Base-by-base conservation (phyloP, 2,329 filamentous ascomycete species). In the Penicillium sp. region DNA sequence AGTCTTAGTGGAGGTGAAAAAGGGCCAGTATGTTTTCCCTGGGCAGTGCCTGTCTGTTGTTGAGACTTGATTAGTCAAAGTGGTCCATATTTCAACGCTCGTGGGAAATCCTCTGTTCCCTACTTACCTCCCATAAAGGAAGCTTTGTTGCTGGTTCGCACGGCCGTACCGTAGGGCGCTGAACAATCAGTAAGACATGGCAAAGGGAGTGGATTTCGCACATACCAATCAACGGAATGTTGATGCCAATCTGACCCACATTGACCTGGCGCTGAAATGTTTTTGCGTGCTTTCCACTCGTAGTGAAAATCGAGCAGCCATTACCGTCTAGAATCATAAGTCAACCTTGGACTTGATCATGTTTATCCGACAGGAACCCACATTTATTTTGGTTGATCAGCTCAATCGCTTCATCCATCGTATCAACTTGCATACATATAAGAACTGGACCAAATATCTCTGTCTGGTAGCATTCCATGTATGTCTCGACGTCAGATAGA, bases 361-460 rank as follows among this genome's bases (percentile, higher is more conserved):
- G 14, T 3, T 9, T 27, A 14, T 11, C 10, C 16, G 23, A 4
- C 10, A 9, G 39, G 4, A 25, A 42, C 52, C 46, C 48, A 63
- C 61, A 66, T 50, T 61, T 65, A 31, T 68, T 73, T 4, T 60
- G 61, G 47, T 73, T 73, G 54, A 72, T 71, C 14, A 71, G 53
- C 1, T 68, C 63, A 25, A 74, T 74, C 8, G 71, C 73, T 11
- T 73, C 71, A n/a, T 75, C 69, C 13, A 75, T 59, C 0, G 70
- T 76, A 25, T 69, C 64, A 21, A 69, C 71, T 35, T 66, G 65
- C 53, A 76, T 67, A 54, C 68, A 72, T 21, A 77, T 64, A 3
- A 76, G 64, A 4, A 75, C 74, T 4, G 73, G 73, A 3, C 73
- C 73, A 50, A 75, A 75, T 25, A 75, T 74, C 52, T 76, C 72